phyloP scores from a whole-genome alignment of 139 green algal genomes.

The Cymbomonas tetramitiformis region DNA sequence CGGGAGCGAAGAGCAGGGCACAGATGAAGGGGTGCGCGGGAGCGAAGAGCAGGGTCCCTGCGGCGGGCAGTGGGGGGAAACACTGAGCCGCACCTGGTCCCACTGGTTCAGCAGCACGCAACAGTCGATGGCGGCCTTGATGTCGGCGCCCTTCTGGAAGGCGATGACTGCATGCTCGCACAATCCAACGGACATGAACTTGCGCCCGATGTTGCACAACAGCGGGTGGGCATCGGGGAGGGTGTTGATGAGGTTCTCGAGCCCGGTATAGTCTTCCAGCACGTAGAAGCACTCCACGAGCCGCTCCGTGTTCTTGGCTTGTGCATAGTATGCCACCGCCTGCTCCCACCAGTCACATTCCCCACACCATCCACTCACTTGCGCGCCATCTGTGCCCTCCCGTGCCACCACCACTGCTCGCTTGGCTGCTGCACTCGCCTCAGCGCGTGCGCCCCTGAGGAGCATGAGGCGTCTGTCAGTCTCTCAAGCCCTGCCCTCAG shows the following conservation, averaged over 20 bases:
- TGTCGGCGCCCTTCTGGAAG: constrained; percentile 29
- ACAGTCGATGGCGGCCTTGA: constrained; percentile 57
- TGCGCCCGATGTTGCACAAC: constrained; percentile 44
- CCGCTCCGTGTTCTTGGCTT: constrained; percentile 54
- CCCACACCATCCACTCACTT: neutral
- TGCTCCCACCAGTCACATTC: constrained; percentile 38
- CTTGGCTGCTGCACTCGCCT: no score
- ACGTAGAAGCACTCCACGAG: constrained; percentile 55
- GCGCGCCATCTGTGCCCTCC: no score
- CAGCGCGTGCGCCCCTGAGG: no score
- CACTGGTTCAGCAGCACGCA: constrained; percentile 69
- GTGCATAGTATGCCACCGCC: constrained; percentile 52
- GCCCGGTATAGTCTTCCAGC: constrained; percentile 50
- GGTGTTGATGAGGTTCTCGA: constrained; percentile 41
- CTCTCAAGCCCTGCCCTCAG: no score
- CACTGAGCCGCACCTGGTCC: no score
- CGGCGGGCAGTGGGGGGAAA: no score
- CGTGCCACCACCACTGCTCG: no score
- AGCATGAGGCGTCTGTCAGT: no score
- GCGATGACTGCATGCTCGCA: constrained; percentile 50
- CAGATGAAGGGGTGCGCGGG: no score
- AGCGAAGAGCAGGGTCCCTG: no score
- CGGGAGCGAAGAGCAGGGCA: no score
- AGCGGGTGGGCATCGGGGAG: constrained; percentile 45
- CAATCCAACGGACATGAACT: constrained; percentile 54